A percentile compares a stretch with the other conserved stretches of the same genome.
These are phyloP conservation scores for Sporothrix inflata DNA, from an alignment of 2,329 filamentous ascomycete species.

Conservation along the genomic window DNA sequence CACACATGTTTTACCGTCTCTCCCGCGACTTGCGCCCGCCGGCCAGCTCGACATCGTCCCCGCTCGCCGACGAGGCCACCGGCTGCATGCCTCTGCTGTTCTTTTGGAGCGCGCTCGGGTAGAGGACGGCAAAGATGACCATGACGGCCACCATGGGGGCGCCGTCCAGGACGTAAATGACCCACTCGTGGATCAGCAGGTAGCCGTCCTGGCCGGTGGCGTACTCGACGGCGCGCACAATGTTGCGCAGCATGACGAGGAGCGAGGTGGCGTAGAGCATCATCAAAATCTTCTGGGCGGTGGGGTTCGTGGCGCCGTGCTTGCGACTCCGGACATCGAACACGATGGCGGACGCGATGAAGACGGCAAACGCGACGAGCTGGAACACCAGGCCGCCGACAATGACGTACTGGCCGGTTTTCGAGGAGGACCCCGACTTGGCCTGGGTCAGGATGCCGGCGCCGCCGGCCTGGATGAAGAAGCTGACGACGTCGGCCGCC, in stretches of 20 bases:
- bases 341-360: conserved; percentile 42
- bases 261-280: conserved; percentile 4
- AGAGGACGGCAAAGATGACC: background rate
- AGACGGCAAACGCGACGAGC: conserved; percentile 60
- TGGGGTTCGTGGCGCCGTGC: background rate
- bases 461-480: conserved; percentile 54
- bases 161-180: conserved; percentile 12
- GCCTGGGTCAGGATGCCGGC: conserved; percentile 35
- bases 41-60: background rate
- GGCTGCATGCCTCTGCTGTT: background rate
- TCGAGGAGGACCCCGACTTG: conserved; percentile 24
- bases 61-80: background rate
- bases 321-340: background rate
- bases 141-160: conserved; percentile 16
- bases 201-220: conserved; percentile 11
- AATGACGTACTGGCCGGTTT: conserved; percentile 56
- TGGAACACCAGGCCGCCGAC: conserved; percentile 60
- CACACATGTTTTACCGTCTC: background rate
- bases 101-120: conserved; percentile 1
- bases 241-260: conserved; percentile 8
- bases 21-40: background rate
- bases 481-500: conserved; percentile 55
- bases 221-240: conserved; percentile 18
- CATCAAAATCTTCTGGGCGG: background rate
- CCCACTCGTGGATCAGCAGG: conserved; percentile 11